A percentile compares a stretch with the other conserved stretches of the same genome.
Conservation (phyloP, 495 filamentous ascomycete genomes). For the Daldinia vernicosa region DNA sequence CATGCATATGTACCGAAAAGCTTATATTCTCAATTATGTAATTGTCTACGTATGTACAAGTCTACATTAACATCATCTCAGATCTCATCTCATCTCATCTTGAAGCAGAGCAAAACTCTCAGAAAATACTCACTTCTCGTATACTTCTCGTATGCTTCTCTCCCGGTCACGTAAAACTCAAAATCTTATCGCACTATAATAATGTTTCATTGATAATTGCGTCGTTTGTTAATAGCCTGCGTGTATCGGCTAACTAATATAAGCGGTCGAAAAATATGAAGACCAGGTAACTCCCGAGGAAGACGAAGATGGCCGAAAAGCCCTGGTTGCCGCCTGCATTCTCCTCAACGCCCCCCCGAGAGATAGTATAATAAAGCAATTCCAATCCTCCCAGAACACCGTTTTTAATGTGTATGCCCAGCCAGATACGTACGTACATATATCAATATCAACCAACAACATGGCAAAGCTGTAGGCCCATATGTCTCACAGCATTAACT, state of each 20-base stretch:
- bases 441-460: constrained; percentile 37
- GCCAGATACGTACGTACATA: constrained; percentile 46
- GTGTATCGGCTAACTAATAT: constrained; percentile 46
- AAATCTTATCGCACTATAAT: not conserved
- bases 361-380: constrained; percentile 17
- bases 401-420: constrained; percentile 51
- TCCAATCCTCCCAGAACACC: constrained; percentile 41
- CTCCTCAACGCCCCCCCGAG: constrained; percentile 36
- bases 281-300: constrained; percentile 24
- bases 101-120: not conserved
- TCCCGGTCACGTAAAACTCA: not conserved
- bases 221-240: constrained; percentile 24
- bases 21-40: not conserved
- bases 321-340: constrained; percentile 26
- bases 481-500: constrained; percentile 26
- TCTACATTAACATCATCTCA: not conserved
- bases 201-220: constrained; percentile 7
- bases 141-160: not conserved
- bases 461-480: constrained; percentile 27
- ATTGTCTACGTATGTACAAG: not conserved
- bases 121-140: not conserved
- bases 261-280: constrained; percentile 37
- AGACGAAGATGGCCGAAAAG: constrained; percentile 15
- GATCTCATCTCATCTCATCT: not conserved
- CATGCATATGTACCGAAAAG: not conserved